Evolutionary conservation across 1,139 yeast genomes (phyloP), one percentile per base, ranked within the genome.

Genomic region (Geotrichum australiense): DNA sequence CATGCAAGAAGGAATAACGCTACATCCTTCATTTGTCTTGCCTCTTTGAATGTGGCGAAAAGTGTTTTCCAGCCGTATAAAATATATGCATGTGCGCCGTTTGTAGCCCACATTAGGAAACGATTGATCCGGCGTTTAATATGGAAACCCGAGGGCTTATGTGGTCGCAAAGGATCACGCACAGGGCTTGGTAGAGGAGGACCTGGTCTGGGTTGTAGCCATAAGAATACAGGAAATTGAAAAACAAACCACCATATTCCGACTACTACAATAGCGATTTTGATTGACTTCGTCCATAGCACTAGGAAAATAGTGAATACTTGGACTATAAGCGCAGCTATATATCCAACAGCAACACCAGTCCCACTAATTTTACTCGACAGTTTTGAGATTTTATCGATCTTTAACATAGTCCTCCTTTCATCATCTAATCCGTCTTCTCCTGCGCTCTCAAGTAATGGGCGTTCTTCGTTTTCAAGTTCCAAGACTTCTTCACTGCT

Each of bases 231-330:
- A 1, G 86, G 86, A 3, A 76, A 41, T 51, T 78, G 84, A 64
- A 79, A 80, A 2, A 73, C 47, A 8, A 77, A 56, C 89, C 89
- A 80, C 86, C 87, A 80, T 2, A 72, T 12, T 1, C 87, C 87
- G 15, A 80, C 80, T 27, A 74, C 56, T 14, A 71, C 64, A 18
- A 79, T 69, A 1, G 81, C 82, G 22, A 70, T 54, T 48, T 76
- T 76, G 3, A 79, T 63, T n/a, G 74, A 70, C 2, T 70, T 69
- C n/a, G 69, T 64, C 30, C 61, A 61, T 11, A 70, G 60, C 10
- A 77, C 69, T 5, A 76, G 47, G 8, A 67, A 39, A 64, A 80
- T 71, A 1, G 85, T 74, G 3, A 65, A 38, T 1, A 77, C 45
- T 53, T 80, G 89, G 1, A 79, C 83, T 3, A 78, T 20, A 10